Base-by-base conservation (phyloP, 768 basidiomycete genomes). In the Gymnopilus dilepis region DNA sequence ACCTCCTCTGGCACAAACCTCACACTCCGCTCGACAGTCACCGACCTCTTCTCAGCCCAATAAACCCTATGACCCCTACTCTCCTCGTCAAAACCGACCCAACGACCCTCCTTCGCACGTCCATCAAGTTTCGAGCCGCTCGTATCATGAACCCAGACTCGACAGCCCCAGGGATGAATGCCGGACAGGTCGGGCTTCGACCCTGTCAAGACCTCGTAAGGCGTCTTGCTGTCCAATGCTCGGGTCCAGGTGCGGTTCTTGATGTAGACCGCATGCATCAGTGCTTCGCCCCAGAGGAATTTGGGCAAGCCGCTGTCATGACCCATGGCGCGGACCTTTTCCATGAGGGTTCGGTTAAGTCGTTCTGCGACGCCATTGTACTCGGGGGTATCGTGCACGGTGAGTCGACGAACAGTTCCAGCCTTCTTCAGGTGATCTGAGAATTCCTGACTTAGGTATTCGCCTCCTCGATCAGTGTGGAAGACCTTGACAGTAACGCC, bases 361-460 rank as follows among this genome's bases (percentile, higher is more conserved):
- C 72, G 63, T 59, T 82, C 78, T 0, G 78, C 74, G 11, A 80
- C 59, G 13, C 80, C 75, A 58, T 79, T 79, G 61, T 78, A 72
- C 37, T 78, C 66, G 2, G 75, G 61, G 6, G 65, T 66, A n/a
- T n/a, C n/a, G n/a, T n/a, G n/a, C n/a, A n/a, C n/a, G n/a, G n/a
- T n/a, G n/a, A n/a, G n/a, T n/a, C n/a, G n/a, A n/a, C n/a, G n/a
- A n/a, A n/a, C n/a, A n/a, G n/a, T n/a, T n/a, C n/a, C n/a, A n/a
- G n/a, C n/a, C n/a, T n/a, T n/a, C n/a, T n/a, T n/a, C n/a, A n/a
- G n/a, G n/a, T n/a, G n/a, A n/a, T n/a, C n/a, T n/a, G n/a, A n/a
- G n/a, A n/a, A n/a, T n/a, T n/a, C n/a, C n/a, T n/a, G n/a, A n/a
- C n/a, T n/a, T n/a, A n/a, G n/a, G n/a, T n/a, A n/a, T n/a, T n/a